Base-by-base conservation (phyloP, 306 rosid species). In the Glycine soja region DNA sequence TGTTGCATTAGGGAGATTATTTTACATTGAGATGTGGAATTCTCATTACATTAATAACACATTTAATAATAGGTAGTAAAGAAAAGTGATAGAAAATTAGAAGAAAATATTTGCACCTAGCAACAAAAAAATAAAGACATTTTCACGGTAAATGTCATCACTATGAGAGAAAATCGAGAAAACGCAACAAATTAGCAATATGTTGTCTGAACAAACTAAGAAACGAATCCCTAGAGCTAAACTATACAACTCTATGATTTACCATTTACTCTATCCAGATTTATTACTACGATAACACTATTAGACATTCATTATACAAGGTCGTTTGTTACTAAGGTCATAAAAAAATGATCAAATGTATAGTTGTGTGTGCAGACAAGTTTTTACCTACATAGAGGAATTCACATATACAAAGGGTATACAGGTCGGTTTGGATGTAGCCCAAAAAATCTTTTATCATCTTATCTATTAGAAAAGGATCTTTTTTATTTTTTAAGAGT, bases 331-430 rank as follows among this genome's bases (percentile, higher is more conserved):
- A 53, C 56, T 34, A 43, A 61, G 67, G 46, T 51, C 42, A 63
- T 14, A 3, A n/a, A 42, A 40, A 67, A 48, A 56, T 9, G 12
- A 72, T 72, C 36, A 47, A 61, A 59, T 47, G 51, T 74, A 78
- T 57, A 42, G 24, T 15, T 51, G 15, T 69, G 46, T 11, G 11
- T 71, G 43, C 34, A 43, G 8, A 34, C 8, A 13, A 75, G 61
- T 15, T 58, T 84, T 59, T 6, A 81, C 50, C 70, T 69, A 80
- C 3, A 24, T 52, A 2, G 38, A 32, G 59, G 76, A 7, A 40
- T 42, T 71, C 38, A 0, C 9, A 47, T 64, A 76, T 72, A 70
- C 82, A 85, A n/a, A 5, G 34, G 52, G 62, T 71, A 8, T 77
- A 16, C n/a, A n/a, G n/a, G n/a, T n/a, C n/a, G n/a, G n/a, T n/a